Evolutionary conservation across 345 rosid genomes (phyloP).

Genomic region (Salix viminalis): DNA sequence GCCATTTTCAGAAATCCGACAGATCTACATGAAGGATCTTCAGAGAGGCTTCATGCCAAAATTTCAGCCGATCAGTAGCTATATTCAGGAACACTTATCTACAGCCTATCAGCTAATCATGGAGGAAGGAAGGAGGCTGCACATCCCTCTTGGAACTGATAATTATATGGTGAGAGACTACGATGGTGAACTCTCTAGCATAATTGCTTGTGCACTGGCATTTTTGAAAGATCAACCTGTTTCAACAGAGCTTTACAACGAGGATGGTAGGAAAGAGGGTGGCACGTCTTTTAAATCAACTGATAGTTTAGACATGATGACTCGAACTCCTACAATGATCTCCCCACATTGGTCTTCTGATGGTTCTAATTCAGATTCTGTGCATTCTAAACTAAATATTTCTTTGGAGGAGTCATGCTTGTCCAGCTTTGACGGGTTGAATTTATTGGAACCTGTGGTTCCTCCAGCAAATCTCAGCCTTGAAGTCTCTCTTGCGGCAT

Average conservation of each 20-base stretch:
- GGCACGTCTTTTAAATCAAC: constrained; percentile 22
- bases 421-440: constrained; percentile 73
- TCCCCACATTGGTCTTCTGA: constrained; percentile 50
- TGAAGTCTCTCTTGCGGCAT: constrained; percentile 59
- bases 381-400: constrained; percentile 28
- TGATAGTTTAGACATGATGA: constrained; percentile 27
- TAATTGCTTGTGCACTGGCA: constrained; percentile 84
- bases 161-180: constrained; percentile 63
- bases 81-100: constrained; percentile 38
- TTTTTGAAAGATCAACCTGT: constrained; percentile 40
- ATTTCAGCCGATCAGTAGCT: constrained; percentile 41
- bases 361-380: constrained; percentile 53
- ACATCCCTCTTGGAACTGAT: constrained; percentile 52
- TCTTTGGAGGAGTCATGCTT: constrained; percentile 54
- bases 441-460: constrained; percentile 53
- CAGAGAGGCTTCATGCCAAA: constrained; percentile 53
- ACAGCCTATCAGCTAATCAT: constrained; percentile 47
- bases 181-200: constrained; percentile 87
- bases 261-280: constrained; percentile 33
- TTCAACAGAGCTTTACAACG: constrained; percentile 21
- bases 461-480: constrained; percentile 45
- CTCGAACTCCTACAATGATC: constrained; percentile 36
- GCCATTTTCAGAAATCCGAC: constrained; percentile 65
- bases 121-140: constrained; percentile 78
- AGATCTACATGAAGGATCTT: constrained; percentile 50